Evolutionary conservation across 306 rosid species (phyloP), one percentile per base, ranked within the genome.

Genomic region (Urtica urens): DNA sequence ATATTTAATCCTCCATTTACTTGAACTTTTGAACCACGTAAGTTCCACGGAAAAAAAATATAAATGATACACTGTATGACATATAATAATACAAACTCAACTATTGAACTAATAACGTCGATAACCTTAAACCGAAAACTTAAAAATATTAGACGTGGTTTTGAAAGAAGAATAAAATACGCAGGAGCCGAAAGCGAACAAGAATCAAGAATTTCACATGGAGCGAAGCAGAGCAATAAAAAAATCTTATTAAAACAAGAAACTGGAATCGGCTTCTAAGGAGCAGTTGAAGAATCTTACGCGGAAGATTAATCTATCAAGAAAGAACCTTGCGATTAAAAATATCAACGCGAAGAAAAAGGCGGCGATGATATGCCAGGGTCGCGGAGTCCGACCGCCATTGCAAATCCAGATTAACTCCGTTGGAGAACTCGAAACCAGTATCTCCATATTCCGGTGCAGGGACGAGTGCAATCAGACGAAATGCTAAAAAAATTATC

Each of bases 261-360:
- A 27, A 19, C 1, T 12, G 23, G 6, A 38, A 23, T 9, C 19
- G 16, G 23, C 15, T 12, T 21, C 20, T 19, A 24, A 14, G 19
- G 3, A 16, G 49, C 18, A 22, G n/a, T n/a, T 18, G 23, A 40
- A 39, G 61, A 66, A 68, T 62, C 93, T 72, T 80, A 90, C 93
- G 44, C 77, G 74, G 45, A 81, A 84, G 55, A 90, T 53, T 81
- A 49, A 81, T 72, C 52, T 81, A 68, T 88, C 95, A 13, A 88
- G 68, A 29, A 81, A 21, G 78, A 74, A 62, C 62, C 88, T 70
- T 10, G 76, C 81, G 14, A 28, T 69, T 24, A 69, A 54, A 68
- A 66, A 71, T 54, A 66, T 64, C 18, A 74, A 20, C 14, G 93
- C 76, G 63, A 78, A 78, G 73, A 55, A 85, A 73, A 83, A 31